A percentile compares a stretch with the other conserved stretches of the same genome.
These are phyloP conservation scores for Endogone sp. DNA, from an alignment of 192 early-diverging fungal genomes.

Conservation along the genomic window DNA sequence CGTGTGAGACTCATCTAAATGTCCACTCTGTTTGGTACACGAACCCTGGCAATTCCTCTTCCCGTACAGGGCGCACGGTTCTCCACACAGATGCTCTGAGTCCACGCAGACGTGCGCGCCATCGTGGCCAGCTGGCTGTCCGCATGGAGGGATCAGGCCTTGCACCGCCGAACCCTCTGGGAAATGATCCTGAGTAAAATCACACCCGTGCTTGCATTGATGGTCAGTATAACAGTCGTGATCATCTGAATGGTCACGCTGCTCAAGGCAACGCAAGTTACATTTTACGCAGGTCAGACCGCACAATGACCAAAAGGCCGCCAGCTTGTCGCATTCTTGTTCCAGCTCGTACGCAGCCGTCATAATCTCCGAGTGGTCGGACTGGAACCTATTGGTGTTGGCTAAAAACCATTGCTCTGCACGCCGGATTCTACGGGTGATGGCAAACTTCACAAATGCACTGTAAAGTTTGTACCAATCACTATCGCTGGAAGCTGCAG, in stretches of 20 bases:
- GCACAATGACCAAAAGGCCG: neutral
- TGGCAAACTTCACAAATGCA: slow-evolving; percentile 10
- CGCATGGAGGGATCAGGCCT: slow-evolving; percentile 7
- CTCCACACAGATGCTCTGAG: slow-evolving; percentile 8
- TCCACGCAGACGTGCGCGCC: neutral
- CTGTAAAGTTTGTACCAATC: slow-evolving; percentile 12
- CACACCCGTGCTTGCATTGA: slow-evolving; percentile 8
- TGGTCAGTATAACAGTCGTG: slow-evolving; percentile 23
- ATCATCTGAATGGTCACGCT: slow-evolving; percentile 2
- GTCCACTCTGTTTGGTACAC: slow-evolving; percentile 10
- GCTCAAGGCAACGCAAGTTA: slow-evolving; percentile 10
- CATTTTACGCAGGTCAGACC: slow-evolving; percentile 3
- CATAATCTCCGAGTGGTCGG: slow-evolving; percentile 14
- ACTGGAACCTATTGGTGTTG: slow-evolving; percentile 3
- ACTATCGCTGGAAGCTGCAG: slow-evolving; percentile 1
- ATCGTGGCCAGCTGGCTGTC: slow-evolving; percentile 3
- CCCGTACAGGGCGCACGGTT: slow-evolving; percentile 2
- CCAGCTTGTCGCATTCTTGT: slow-evolving; percentile 10
- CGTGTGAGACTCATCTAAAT: slow-evolving; percentile 18
- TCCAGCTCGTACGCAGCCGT: slow-evolving; percentile 11
- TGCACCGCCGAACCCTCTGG: neutral
- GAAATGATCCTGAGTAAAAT: slow-evolving; percentile 11
- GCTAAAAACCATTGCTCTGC: slow-evolving; percentile 13
- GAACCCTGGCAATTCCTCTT: neutral
- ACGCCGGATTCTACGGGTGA: slow-evolving; percentile 7